Percentiles rank a stretch among this genome's conserved stretches.
phyloP scores from a whole-genome alignment of 805 yeast species.

The Clavispora phyllophila region DNA sequence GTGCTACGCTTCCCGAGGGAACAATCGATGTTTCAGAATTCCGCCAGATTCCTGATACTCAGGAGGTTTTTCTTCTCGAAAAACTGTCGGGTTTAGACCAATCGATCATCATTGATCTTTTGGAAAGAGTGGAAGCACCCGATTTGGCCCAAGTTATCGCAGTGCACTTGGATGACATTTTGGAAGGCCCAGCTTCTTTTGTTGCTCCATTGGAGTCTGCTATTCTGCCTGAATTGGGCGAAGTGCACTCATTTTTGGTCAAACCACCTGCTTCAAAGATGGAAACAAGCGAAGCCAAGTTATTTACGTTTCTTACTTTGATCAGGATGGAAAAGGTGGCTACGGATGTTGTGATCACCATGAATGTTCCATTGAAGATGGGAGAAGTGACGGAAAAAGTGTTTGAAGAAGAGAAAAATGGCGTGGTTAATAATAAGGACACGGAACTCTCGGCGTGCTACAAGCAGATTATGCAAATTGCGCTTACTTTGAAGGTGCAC shows the following conservation, averaged over 20 bases:
- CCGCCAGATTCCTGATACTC: slow-evolving; percentile 87
- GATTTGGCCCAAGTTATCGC: slow-evolving; percentile 39
- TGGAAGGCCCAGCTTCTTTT: slow-evolving; percentile 21
- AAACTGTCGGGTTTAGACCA: slow-evolving; percentile 35
- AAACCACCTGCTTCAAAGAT: slow-evolving; percentile 13
- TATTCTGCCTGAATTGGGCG: slow-evolving; percentile 4
- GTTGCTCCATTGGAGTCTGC: slow-evolving; percentile 15
- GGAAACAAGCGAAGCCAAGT: slow-evolving; percentile 9
- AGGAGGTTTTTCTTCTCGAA: slow-evolving; percentile 75
- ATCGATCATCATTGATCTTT: slow-evolving; percentile 59
- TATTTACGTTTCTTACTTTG: slow-evolving; percentile 53
- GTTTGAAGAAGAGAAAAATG: slow-evolving; percentile 8
- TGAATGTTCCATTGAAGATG: slow-evolving; percentile 46
- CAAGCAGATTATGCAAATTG: slow-evolving; percentile 20
- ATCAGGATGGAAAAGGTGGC: slow-evolving; percentile 45
- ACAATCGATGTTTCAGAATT: slow-evolving; percentile 72
- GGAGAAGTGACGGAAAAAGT: slow-evolving; percentile 8
- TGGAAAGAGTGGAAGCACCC: slow-evolving; percentile 45
- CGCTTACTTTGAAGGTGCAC: slow-evolving; percentile 31
- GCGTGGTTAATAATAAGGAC: slow-evolving; percentile 1
- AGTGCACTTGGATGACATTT: slow-evolving; percentile 53
- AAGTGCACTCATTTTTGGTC: slow-evolving; percentile 13
- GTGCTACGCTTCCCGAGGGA: slow-evolving; percentile 51
- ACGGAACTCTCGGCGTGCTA: slow-evolving; percentile 14
- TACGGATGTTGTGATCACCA: slow-evolving; percentile 60